These are phyloP conservation scores for Xylaria cubensis DNA, from an alignment of 495 filamentous ascomycete species.

Conservation along the genomic window DNA sequence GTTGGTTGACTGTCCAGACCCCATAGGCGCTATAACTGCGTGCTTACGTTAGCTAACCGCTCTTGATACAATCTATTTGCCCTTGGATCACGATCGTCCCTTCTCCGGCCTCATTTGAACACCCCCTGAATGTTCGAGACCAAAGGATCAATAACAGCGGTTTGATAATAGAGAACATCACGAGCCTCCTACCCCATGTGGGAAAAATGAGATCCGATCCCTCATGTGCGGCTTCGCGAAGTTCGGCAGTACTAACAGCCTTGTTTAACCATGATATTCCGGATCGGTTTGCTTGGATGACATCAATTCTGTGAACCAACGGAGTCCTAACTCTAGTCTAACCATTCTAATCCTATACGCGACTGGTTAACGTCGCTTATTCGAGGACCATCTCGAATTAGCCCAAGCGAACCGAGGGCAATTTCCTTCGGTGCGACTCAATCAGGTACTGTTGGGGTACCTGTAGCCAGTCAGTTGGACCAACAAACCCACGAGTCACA, in stretches of 20 bases:
- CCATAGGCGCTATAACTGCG: not conserved
- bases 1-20: not conserved
- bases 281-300: not conserved
- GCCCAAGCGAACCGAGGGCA: not conserved
- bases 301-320: conserved; percentile 13
- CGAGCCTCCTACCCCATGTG: not conserved
- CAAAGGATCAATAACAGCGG: not conserved
- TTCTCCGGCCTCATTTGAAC: not conserved
- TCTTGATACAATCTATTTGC: conserved; percentile 5
- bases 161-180: not conserved
- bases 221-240: not conserved
- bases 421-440: not conserved
- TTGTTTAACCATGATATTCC: not conserved
- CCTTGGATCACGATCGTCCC: conserved; percentile 5
- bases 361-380: conserved; percentile 9
- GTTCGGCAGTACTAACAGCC: not conserved
- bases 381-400: not conserved
- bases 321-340: not conserved
- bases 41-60: not conserved
- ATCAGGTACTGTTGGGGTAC: not conserved
- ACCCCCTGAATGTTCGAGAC: not conserved
- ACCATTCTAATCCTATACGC: not conserved
- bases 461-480: not conserved
- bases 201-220: not conserved
- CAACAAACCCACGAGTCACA: not conserved